phyloP scores from a whole-genome alignment of 1,284 basidiomycete species.

The Pulveroboletus sp. region DNA sequence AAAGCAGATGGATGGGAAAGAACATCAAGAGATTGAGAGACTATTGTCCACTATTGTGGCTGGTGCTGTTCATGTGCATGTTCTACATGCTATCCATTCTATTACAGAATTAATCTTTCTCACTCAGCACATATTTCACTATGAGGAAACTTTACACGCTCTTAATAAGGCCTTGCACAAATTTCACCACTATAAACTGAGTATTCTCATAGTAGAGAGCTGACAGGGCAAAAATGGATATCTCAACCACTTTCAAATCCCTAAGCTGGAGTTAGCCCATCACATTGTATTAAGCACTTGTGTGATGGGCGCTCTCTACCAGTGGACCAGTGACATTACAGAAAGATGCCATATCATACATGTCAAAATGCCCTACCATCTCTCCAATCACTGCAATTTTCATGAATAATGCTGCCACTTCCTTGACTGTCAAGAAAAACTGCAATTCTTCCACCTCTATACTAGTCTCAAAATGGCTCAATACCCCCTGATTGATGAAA shows the following conservation, averaged over 20 bases:
- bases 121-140: background rate
- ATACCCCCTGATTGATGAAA: background rate
- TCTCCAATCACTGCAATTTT: background rate
- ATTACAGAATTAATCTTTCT: constrained; percentile 23
- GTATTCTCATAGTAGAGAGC: constrained; percentile 8
- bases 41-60: background rate
- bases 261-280: constrained; percentile 7
- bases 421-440: constrained; percentile 13
- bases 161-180: constrained; percentile 7
- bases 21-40: background rate
- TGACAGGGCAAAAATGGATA: constrained; percentile 11
- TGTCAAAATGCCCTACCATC: constrained; percentile 1
- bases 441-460: background rate
- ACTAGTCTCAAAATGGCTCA: background rate
- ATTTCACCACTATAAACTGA: constrained; percentile 16
- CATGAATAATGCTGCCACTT: constrained; percentile 5
- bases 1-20: background rate
- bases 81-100: constrained; percentile 1
- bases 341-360: constrained; percentile 15
- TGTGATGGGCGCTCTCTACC: constrained; percentile 6
- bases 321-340: constrained; percentile 18
- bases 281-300: background rate
- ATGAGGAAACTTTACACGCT: constrained; percentile 2
- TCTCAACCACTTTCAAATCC: constrained; percentile 14
- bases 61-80: background rate